A percentile compares a stretch with the other conserved stretches of the same genome.
Conservation (phyloP, 176 grass and related monocot genomes). For the Secale cereale region DNA sequence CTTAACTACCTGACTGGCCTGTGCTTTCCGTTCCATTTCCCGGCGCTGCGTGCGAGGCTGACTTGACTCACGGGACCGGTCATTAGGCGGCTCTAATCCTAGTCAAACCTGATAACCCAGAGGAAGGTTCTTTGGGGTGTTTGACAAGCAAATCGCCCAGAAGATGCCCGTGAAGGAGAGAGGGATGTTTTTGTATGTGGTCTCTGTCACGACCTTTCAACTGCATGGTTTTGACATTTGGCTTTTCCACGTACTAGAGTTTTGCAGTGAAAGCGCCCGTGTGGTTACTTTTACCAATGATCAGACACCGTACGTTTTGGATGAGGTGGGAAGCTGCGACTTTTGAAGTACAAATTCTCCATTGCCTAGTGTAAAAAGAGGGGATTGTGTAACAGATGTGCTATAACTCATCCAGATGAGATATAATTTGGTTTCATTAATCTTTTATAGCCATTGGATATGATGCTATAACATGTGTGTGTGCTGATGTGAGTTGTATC, state of each 20-base stretch:
- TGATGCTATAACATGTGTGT: too few species aligned
- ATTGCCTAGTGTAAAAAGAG: not conserved
- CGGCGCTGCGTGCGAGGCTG: not conserved
- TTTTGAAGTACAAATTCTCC: not conserved
- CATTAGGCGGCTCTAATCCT: not conserved
- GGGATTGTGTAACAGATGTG: too few species aligned
- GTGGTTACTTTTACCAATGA: not conserved
- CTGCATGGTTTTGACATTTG: not conserved
- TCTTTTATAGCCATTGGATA: too few species aligned
- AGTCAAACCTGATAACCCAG: slow-evolving; percentile 7
- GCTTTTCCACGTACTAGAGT: not conserved
- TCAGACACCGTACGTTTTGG: not conserved
- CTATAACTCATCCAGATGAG: too few species aligned
- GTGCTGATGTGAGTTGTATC: too few species aligned
- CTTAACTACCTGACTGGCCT: not conserved
- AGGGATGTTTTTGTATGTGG: not conserved
- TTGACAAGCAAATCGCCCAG: slow-evolving; percentile 26
- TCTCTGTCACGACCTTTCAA: not conserved
- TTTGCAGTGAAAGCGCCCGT: not conserved
- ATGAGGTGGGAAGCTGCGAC: too few species aligned
- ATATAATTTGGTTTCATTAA: too few species aligned
- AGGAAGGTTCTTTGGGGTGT: slow-evolving; percentile 34
- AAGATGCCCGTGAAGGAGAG: not conserved
- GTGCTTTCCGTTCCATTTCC: slow-evolving; percentile 31
- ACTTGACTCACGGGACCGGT: not conserved